Evolutionary conservation across 805 yeast species (phyloP).

Genomic region (Schizosaccharomyces japonicus): DNA sequence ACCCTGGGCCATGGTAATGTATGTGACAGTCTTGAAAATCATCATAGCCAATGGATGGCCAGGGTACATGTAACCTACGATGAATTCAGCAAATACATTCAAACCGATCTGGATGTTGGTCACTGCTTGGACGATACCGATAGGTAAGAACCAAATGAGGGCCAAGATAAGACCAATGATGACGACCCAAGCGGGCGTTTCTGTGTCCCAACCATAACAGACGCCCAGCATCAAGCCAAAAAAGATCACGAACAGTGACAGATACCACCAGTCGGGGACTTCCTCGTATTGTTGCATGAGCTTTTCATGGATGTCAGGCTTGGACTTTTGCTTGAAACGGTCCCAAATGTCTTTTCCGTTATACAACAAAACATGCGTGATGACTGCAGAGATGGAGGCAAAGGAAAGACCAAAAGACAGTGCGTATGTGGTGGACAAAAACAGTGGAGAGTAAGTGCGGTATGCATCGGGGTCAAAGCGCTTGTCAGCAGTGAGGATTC

Average conservation of each 20-base stretch:
- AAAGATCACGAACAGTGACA: slow-evolving; percentile 24
- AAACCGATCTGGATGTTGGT: slow-evolving; percentile 17
- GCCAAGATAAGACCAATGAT: slow-evolving; percentile 34
- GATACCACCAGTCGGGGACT: slow-evolving; percentile 56
- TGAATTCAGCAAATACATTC: slow-evolving; percentile 20
- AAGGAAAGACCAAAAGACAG: slow-evolving; percentile 34
- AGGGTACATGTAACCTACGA: slow-evolving; percentile 26
- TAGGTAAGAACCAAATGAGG: slow-evolving; percentile 28
- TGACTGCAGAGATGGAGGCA: slow-evolving; percentile 39
- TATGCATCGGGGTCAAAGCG: slow-evolving; percentile 25
- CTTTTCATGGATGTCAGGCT: slow-evolving; percentile 13
- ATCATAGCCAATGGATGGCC: slow-evolving; percentile 28
- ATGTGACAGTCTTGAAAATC: slow-evolving; percentile 26
- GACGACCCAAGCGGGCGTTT: slow-evolving; percentile 40
- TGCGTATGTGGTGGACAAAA: slow-evolving; percentile 35
- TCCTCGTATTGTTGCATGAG: slow-evolving; percentile 34
- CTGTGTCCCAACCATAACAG: slow-evolving; percentile 24
- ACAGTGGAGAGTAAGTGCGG: slow-evolving; percentile 38
- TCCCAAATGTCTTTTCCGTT: slow-evolving; percentile 32
- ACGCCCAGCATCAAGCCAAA: slow-evolving; percentile 14
- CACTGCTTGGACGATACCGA: slow-evolving; percentile 25
- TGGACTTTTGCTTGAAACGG: slow-evolving; percentile 12
- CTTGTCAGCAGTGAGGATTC: slow-evolving; percentile 19
- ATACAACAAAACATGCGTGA: slow-evolving; percentile 33
- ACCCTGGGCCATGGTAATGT: slow-evolving; percentile 27